phyloP scores from a whole-genome alignment of 805 yeast species.

The Kuraishia hungarica region DNA sequence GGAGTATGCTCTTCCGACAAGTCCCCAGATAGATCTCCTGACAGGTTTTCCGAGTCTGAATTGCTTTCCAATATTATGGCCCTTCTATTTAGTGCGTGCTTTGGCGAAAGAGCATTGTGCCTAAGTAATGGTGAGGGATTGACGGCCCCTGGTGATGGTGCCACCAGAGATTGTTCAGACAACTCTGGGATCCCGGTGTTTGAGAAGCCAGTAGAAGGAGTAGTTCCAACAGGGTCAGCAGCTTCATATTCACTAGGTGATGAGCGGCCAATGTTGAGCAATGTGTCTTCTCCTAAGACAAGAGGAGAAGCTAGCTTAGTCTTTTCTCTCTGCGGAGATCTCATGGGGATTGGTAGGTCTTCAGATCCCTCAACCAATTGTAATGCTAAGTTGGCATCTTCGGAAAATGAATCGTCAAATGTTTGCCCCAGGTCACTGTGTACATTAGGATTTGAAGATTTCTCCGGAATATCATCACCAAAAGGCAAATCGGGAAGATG shows the following conservation, averaged over 20 bases:
- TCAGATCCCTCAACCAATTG: not conserved
- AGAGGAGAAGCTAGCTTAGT: constrained; percentile 3
- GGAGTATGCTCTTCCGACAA: not conserved
- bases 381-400: not conserved
- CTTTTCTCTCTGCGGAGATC: constrained; percentile 8
- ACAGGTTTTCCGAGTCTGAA: not conserved
- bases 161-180: not conserved
- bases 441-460: not conserved
- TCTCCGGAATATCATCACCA: not conserved
- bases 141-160: constrained; percentile 6
- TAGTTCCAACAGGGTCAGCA: not conserved
- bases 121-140: constrained; percentile 6
- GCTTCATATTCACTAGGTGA: not conserved
- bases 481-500: not conserved
- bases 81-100: constrained; percentile 13
- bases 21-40: not conserved
- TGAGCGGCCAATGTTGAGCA: not conserved
- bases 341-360: constrained; percentile 4
- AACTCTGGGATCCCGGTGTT: not conserved
- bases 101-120: not conserved
- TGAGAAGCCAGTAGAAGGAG: not conserved
- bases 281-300: not conserved
- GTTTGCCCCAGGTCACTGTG: not conserved
- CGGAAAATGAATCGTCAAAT: not conserved
- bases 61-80: constrained; percentile 10